Percentiles rank a stretch among this genome's conserved stretches.
These are phyloP conservation scores for Epichloe amarillans DNA, from an alignment of 2,329 filamentous ascomycete genomes.

Conservation along the genomic window DNA sequence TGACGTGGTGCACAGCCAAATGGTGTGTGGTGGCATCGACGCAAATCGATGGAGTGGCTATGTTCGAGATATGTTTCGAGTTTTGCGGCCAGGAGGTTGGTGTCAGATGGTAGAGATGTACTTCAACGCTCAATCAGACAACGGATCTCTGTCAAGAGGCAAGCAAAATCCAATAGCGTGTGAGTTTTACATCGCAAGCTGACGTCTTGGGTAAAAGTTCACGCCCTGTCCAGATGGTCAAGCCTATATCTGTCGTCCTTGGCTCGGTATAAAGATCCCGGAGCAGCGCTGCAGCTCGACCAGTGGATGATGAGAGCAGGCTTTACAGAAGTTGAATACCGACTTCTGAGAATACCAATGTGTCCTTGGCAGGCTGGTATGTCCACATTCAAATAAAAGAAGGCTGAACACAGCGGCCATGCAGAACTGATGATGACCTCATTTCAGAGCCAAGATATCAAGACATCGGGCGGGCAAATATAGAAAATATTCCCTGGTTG, in stretches of 20 bases:
- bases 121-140: conserved; percentile 74
- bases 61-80: conserved; percentile 58
- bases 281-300: conserved; percentile 48
- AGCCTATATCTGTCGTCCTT: conserved; percentile 47
- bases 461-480: conserved; percentile 40
- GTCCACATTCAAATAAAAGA: background rate
- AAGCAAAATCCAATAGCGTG: conserved; percentile 11
- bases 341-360: conserved; percentile 53
- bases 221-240: conserved; percentile 57
- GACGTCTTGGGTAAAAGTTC: conserved; percentile 26
- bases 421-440: background rate
- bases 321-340: conserved; percentile 53
- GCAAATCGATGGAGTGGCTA: conserved; percentile 61
- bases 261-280: conserved; percentile 51
- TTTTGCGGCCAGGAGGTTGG: conserved; percentile 68
- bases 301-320: conserved; percentile 46
- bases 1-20: conserved; percentile 70
- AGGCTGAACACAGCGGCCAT: background rate
- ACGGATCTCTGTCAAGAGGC: conserved; percentile 59
- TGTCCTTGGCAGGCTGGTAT: conserved; percentile 56
- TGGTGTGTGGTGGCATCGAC: conserved; percentile 60
- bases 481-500: conserved; percentile 39
- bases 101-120: conserved; percentile 82
- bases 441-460: conserved; percentile 33
- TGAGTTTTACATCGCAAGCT: background rate